A percentile compares a stretch with the other conserved stretches of the same genome.
Conservation (phyloP, 192 early-diverging fungal genomes). For the Mortierella claussenii region DNA sequence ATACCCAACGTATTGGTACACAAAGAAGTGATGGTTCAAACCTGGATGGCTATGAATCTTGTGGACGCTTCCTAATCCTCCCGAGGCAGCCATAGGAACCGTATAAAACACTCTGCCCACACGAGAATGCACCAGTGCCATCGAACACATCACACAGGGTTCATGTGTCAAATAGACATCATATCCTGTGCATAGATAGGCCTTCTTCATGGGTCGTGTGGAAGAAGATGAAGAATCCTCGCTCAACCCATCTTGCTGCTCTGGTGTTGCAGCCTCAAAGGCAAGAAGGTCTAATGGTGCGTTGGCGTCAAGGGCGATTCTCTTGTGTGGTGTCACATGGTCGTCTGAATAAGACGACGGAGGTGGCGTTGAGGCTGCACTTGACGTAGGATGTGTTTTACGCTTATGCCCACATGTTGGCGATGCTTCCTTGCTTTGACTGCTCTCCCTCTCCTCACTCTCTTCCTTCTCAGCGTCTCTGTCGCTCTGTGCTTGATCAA, state of each 20-base stretch:
- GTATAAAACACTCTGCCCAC: constrained; percentile 88
- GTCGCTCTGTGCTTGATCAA: not conserved
- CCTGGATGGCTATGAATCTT: constrained; percentile 76
- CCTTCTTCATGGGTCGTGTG: constrained; percentile 23
- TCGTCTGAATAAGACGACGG: constrained; percentile 3
- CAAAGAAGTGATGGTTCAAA: constrained; percentile 80
- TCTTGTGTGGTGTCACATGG: constrained; percentile 22
- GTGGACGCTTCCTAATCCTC: constrained; percentile 66
- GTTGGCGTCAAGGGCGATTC: not conserved
- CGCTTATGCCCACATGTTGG: constrained; percentile 36
- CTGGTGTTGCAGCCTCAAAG: not conserved
- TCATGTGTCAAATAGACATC: constrained; percentile 86
- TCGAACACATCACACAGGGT: constrained; percentile 94
- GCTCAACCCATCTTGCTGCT: not conserved
- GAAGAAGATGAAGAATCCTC: not conserved
- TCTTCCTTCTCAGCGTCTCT: not conserved
- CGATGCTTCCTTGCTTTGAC: constrained; percentile 1
- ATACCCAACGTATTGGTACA: constrained; percentile 25
- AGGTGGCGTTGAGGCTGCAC: not conserved
- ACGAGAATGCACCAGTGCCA: constrained; percentile 95
- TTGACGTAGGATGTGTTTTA: constrained; percentile 17
- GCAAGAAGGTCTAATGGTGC: not conserved
- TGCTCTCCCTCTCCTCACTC: constrained; percentile 12
- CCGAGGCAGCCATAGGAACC: constrained; percentile 54
- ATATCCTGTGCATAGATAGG: constrained; percentile 85